Base-by-base conservation (phyloP, 148 eudicot genomes). In the Vaccinium corymbosum region DNA sequence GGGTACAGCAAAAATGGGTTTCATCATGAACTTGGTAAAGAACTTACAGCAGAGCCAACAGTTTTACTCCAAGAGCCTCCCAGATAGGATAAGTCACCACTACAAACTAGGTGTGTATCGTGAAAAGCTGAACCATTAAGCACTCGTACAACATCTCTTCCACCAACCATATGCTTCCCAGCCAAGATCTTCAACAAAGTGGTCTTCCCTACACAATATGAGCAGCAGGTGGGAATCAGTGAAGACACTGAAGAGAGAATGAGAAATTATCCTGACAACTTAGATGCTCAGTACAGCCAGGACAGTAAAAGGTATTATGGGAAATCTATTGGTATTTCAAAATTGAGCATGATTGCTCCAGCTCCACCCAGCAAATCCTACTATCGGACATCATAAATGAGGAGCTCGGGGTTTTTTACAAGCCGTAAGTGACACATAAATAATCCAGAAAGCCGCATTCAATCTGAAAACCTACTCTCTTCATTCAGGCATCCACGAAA, bases 121-220 rank as follows among this genome's bases (percentile, higher is more conserved):
- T 96, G 99, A 85, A 96, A 96, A 84, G 99, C 98, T n/a, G 99
- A 96, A 85, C 85, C 84, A 86, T 93, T 88, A 55, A 96, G 89
- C 86, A 96, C 98, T 73, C 89, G 90, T 81, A 94, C 99, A 57
- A 94, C 95, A 88, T 96, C 98, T 89, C 88, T 90, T 80, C 99
- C 99, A 72, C 99, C 99, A 82, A 96, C 99, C 99, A 96, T 93
- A 81, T 96, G 98, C 86, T 94, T 94, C 85, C 98, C 99, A 35
- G 98, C 99, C 89, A 96, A 87, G 87, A 96, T 96, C 94, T 93
- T 94, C 90, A 96, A 78, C 88, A 96, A 88, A 51, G 95, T 96
- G 22, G 99, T 96, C 92, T 96, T 96, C 73, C 99, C 99, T 96
- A 68, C 77, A 81, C 46, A 86, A 66, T 48, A 62, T 4, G 20